Evolutionary conservation across 2,329 filamentous ascomycete species (phyloP).

Genomic region (Coleophoma eucalyptorum): DNA sequence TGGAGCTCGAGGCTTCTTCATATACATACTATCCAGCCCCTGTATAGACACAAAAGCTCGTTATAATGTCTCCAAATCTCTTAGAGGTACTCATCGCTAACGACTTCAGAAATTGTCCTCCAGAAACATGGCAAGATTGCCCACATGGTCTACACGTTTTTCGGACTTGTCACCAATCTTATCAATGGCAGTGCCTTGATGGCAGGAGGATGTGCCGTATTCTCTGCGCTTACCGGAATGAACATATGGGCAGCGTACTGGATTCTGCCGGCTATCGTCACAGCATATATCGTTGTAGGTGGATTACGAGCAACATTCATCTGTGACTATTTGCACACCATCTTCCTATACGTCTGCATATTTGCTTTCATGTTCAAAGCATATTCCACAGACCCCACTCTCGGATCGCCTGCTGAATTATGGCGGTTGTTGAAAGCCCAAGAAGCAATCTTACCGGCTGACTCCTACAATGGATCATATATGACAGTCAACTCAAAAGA

Average conservation of each 20-base stretch:
- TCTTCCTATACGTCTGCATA: constrained; percentile 41
- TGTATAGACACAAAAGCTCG: too few species aligned
- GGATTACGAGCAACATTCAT: constrained; percentile 30
- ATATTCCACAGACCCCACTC: constrained; percentile 40
- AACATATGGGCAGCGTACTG: constrained; percentile 37
- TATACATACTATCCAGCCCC: too few species aligned
- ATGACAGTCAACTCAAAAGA: constrained; percentile 52
- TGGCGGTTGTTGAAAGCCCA: constrained; percentile 38
- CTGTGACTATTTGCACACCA: constrained; percentile 49
- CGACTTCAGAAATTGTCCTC: too few species aligned
- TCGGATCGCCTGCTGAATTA: constrained; percentile 50
- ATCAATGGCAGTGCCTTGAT: constrained; percentile 34
- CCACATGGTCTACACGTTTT: constrained; percentile 35
- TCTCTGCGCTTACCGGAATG: constrained; percentile 34
- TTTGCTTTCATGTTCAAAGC: constrained; percentile 45
- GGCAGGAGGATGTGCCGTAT: constrained; percentile 32
- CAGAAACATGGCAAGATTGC: constrained; percentile 24
- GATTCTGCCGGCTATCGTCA: constrained; percentile 33
- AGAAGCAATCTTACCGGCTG: constrained; percentile 31
- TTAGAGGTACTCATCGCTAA: too few species aligned
- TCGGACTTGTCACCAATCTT: constrained; percentile 34
- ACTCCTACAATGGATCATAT: constrained; percentile 48
- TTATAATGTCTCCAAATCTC: too few species aligned
- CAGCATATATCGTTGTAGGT: constrained; percentile 34
- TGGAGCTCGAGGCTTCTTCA: too few species aligned